Evolutionary conservation across 345 rosid genomes (phyloP).

Genomic region (Syzygium aqueum): DNA sequence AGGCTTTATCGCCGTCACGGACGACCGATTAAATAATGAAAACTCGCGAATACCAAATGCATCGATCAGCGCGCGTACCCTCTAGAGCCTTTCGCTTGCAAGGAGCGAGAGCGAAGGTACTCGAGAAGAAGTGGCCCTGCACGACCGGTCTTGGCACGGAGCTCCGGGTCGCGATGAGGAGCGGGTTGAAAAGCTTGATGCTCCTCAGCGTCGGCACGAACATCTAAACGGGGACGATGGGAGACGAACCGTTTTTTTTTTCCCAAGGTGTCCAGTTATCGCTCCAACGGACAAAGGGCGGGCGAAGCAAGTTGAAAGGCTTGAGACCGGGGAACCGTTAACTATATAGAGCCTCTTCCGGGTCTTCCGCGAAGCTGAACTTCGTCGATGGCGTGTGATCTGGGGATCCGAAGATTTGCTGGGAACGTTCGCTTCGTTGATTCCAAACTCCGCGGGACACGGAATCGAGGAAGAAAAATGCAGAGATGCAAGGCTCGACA

Average conservation of each 20-base stretch:
- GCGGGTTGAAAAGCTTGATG: neutral
- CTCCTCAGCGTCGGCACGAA: slow-evolving; percentile 1
- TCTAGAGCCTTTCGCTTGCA: neutral
- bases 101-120: neutral
- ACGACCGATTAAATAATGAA: neutral
- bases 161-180: neutral
- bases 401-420: neutral
- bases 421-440: neutral
- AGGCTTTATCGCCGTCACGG: neutral
- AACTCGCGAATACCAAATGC: neutral
- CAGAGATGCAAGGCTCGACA: neutral
- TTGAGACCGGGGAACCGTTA: neutral
- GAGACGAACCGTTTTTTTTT: too few species aligned
- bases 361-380: neutral
- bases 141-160: neutral
- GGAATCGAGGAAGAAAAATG: neutral
- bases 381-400: neutral
- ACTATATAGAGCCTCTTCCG: neutral
- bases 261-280: neutral
- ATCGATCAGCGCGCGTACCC: neutral
- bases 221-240: neutral
- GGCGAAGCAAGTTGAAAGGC: neutral
- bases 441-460: fast-evolving
- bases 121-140: neutral
- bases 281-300: neutral